phyloP scores from a whole-genome alignment of 179 eudicot genomes.

The Heliamphora pulchella region DNA sequence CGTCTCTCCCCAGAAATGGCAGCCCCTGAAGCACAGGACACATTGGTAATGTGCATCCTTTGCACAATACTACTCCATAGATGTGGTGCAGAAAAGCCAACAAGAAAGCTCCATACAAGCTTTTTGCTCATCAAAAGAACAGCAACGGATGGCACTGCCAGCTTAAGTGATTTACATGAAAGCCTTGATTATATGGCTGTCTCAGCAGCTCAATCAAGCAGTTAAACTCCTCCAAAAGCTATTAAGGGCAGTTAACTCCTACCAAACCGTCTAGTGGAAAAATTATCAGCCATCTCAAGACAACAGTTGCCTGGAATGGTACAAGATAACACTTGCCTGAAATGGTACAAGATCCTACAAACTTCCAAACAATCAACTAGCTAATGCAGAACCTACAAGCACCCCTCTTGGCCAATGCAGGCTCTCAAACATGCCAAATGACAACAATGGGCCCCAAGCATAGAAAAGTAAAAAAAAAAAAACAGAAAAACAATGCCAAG shows the following conservation, averaged over 20 bases:
- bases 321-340: background rate
- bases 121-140: background rate
- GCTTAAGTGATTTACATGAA: background rate
- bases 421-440: background rate
- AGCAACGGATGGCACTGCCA: background rate
- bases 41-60: background rate
- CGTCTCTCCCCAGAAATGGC: background rate
- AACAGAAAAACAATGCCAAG: background rate
- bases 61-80: background rate
- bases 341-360: background rate
- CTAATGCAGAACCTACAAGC: background rate
- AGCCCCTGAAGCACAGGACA: background rate
- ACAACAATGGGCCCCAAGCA: background rate
- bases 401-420: conserved; percentile 6
- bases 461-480: background rate
- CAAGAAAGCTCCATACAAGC: background rate
- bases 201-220: background rate
- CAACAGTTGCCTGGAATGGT: background rate
- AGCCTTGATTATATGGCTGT: background rate
- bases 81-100: background rate
- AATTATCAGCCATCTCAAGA: background rate
- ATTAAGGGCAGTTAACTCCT: background rate
- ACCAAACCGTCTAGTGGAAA: background rate
- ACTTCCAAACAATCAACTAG: background rate
- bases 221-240: background rate